Evolutionary conservation across 2,329 filamentous ascomycete species (phyloP), one percentile per base, ranked within the genome.

Genomic region (Intubia oerlemansii): DNA sequence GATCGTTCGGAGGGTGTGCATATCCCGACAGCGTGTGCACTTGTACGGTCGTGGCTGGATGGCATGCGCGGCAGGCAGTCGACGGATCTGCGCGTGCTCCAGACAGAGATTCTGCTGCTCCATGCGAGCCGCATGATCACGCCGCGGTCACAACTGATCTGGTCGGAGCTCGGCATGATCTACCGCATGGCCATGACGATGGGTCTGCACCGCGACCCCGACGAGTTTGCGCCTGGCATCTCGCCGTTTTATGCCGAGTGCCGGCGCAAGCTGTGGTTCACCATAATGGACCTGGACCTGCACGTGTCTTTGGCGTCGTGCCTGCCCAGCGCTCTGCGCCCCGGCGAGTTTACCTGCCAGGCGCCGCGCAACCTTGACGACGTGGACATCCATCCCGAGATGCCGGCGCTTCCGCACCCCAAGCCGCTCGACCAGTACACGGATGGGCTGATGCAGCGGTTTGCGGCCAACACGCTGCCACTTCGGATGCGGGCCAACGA

Each of bases 151-250:
- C 56, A 64, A 29, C 56, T 62, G 29, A 50, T 56, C 0, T 67
- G 62, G 62, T 53, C 55, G 10, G 57, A 63, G 31, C 45, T 66
- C n/a, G 62, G 62, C 5, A 53, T 55, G 29, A 55, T 66, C 24
- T 53, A 65, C 5, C 56, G 62, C 11, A 59, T 62, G 49, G 62
- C 60, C 17, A 66, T 66, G 61, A 59, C 56, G 3, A 66, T 67
- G 60, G 62, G 62, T 4, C 46, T 67, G 26, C 62, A 67, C 37
- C 53, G 62, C 4, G 62, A 67, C 30, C 60, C 62, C 3, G 56
- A 56, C 10, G 62, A 67, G 36, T 64, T 59, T 31, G 47, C 50
- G 4, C 18, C 29, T 1, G 52, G 55, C 17, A 55, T 66, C 29
- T 48, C 51, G 5, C 49, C 58, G 0, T 66, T 63, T 38, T 50